phyloP scores from a whole-genome alignment of 1,284 basidiomycete species.

The Leccinum subfulvum region DNA sequence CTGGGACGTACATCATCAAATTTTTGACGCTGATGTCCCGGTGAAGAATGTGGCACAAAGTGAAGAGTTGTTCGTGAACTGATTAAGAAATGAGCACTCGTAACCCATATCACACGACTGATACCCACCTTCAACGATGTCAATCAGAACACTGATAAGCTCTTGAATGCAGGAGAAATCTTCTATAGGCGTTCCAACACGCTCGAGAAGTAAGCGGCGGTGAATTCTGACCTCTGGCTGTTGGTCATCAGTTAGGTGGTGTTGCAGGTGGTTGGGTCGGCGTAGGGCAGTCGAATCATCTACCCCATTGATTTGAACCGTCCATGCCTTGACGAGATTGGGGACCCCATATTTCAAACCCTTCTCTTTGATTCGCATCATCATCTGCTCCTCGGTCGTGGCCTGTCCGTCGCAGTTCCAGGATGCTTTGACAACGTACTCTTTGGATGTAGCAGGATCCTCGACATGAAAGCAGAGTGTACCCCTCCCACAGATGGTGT shows the following conservation, averaged over 20 bases:
- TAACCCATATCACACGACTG: not conserved
- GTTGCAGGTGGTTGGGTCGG: not conserved
- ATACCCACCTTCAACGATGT: not conserved
- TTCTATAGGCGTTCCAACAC: not conserved
- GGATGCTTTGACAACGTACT: not conserved
- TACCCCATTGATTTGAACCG: not conserved
- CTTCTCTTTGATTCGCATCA: not conserved
- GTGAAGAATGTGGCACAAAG: not conserved
- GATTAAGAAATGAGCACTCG: not conserved
- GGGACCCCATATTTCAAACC: not conserved
- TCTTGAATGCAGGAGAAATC: not conserved
- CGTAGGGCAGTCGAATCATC: not conserved
- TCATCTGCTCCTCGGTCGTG: not conserved
- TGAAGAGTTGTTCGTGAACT: not conserved
- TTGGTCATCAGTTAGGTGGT: not conserved
- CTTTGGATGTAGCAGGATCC: not conserved
- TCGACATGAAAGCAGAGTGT: not conserved
- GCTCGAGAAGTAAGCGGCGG: not conserved
- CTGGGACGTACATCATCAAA: not conserved
- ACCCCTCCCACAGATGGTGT: not conserved
- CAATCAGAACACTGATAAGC: not conserved
- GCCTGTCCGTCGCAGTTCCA: not conserved
- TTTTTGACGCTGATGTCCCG: not conserved
- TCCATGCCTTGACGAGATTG: not conserved
- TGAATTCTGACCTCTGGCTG: not conserved